Conservation (phyloP, 805 yeast genomes). For the Nakazawaea peltata region DNA sequence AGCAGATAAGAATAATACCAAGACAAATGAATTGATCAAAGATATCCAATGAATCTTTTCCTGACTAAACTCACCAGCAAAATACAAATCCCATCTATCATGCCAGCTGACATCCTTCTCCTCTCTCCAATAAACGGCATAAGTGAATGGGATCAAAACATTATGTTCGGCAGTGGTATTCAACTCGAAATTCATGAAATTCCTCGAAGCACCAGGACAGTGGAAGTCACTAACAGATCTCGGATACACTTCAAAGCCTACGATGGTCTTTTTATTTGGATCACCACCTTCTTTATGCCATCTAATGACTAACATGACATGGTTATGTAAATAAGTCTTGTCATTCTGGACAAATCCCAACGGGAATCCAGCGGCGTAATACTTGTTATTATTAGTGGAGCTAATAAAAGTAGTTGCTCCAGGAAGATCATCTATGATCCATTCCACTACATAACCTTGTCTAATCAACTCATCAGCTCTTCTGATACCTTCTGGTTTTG, state of each 20-base stretch:
- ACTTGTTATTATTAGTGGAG: slow-evolving; percentile 45
- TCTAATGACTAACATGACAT: slow-evolving; percentile 72
- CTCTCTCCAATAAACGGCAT: slow-evolving; percentile 85
- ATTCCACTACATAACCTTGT: slow-evolving; percentile 70
- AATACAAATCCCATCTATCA: slow-evolving; percentile 68
- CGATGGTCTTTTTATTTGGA: slow-evolving; percentile 45
- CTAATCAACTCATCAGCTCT: slow-evolving; percentile 56
- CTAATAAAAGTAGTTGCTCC: slow-evolving; percentile 79
- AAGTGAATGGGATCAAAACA: slow-evolving; percentile 65
- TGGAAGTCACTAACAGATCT: slow-evolving; percentile 57
- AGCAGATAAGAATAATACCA: slow-evolving; percentile 52
- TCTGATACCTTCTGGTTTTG: slow-evolving; percentile 39
- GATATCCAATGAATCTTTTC: slow-evolving; percentile 72
- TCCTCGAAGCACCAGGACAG: slow-evolving; percentile 70
- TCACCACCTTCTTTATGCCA: slow-evolving; percentile 45
- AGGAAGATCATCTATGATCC: slow-evolving; percentile 79
- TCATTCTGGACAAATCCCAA: slow-evolving; percentile 61
- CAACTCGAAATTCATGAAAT: slow-evolving; percentile 50
- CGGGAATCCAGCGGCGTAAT: slow-evolving; percentile 83
- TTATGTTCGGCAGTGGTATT: slow-evolving; percentile 30
- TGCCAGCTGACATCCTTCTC: slow-evolving; percentile 58
- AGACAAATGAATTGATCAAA: slow-evolving; percentile 59
- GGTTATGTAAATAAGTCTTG: slow-evolving; percentile 65
- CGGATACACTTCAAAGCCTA: slow-evolving; percentile 88
- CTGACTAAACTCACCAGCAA: slow-evolving; percentile 41